Conservation (phyloP, 495 filamentous ascomycete species). For the Halenospora varia region DNA sequence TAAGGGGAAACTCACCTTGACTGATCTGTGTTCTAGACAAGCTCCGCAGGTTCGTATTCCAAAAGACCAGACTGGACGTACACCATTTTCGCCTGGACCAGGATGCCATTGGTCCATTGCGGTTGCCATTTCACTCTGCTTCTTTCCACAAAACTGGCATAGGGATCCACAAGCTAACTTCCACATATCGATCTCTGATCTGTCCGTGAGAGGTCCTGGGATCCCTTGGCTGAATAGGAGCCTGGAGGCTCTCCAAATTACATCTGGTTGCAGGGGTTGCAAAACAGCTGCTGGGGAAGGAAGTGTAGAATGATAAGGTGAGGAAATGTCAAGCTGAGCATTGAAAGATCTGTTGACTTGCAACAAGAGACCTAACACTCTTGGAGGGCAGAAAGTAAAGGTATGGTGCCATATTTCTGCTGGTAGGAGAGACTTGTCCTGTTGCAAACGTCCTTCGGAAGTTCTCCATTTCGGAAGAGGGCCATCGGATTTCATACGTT, state of each 20-base stretch:
- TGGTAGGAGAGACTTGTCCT: conserved; percentile 40
- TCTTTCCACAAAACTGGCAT: conserved; percentile 54
- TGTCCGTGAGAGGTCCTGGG: conserved; percentile 50
- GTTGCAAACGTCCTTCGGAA: conserved; percentile 10
- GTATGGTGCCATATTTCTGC: conserved; percentile 52
- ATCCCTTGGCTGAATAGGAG: conserved; percentile 47
- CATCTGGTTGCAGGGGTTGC: conserved; percentile 39
- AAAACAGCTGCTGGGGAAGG: conserved; percentile 25
- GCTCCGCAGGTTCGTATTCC: conserved; percentile 54
- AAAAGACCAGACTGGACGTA: conserved; percentile 62
- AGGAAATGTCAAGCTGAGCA: conserved; percentile 44
- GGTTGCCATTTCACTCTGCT: conserved; percentile 10
- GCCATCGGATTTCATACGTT: conserved; percentile 32
- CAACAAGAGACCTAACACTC: conserved; percentile 44
- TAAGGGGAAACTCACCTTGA: conserved; percentile 48
- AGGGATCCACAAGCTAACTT: conserved; percentile 44
- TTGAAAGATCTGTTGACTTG: conserved; percentile 49
- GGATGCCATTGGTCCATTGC: conserved; percentile 39
- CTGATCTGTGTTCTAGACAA: conserved; percentile 52
- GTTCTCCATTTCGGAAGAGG: conserved; percentile 6
- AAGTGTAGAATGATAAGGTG: conserved; percentile 24
- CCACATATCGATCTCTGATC: conserved; percentile 61
- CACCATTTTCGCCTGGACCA: conserved; percentile 47
- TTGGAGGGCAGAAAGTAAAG: conserved; percentile 51
- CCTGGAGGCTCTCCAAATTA: conserved; percentile 58